Conservation (phyloP, 805 yeast genomes). For the Ogataea populi-albae region DNA sequence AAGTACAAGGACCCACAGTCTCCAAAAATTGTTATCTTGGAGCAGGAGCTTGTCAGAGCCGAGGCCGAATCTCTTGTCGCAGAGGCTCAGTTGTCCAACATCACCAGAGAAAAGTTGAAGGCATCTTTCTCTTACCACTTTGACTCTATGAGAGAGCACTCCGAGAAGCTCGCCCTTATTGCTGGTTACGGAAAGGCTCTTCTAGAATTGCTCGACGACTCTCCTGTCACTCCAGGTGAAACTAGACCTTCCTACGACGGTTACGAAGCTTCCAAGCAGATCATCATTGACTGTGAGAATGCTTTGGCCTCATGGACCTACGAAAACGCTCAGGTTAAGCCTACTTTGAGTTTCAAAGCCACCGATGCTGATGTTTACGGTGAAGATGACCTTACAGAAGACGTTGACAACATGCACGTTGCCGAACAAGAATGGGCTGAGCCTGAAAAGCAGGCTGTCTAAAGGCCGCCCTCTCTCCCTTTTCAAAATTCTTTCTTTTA, state of each 20-base stretch:
- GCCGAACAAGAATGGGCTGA: conserved; percentile 39
- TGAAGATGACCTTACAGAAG: conserved; percentile 49
- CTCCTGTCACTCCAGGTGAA: conserved; percentile 90
- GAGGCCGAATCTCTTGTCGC: conserved; percentile 91
- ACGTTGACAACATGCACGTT: conserved; percentile 47
- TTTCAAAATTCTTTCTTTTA: conserved; percentile 3
- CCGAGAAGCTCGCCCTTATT: conserved; percentile 81
- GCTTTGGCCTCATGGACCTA: conserved; percentile 83
- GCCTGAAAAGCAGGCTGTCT: conserved; percentile 29
- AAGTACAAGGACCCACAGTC: conserved; percentile 85
- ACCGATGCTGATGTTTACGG: conserved; percentile 46
- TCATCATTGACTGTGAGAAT: conserved; percentile 80
- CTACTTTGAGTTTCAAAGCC: conserved; percentile 67
- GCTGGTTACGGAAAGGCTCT: conserved; percentile 90
- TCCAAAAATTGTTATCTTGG: conserved; percentile 75
- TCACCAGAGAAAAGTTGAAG: conserved; percentile 82
- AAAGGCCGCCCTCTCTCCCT: conserved; percentile 7
- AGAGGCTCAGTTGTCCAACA: conserved; percentile 86
- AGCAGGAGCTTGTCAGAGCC: conserved; percentile 87
- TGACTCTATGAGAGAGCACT: conserved; percentile 80
- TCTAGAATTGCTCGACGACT: conserved; percentile 76
- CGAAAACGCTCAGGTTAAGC: conserved; percentile 78
- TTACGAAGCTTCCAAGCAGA: conserved; percentile 84
- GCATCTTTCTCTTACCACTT: conserved; percentile 82
- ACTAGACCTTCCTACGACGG: conserved; percentile 89